Percentiles rank a stretch among this genome's conserved stretches.
These are phyloP conservation scores for Mycena alexandri DNA, from an alignment of 768 basidiomycete genomes.

Conservation along the genomic window DNA sequence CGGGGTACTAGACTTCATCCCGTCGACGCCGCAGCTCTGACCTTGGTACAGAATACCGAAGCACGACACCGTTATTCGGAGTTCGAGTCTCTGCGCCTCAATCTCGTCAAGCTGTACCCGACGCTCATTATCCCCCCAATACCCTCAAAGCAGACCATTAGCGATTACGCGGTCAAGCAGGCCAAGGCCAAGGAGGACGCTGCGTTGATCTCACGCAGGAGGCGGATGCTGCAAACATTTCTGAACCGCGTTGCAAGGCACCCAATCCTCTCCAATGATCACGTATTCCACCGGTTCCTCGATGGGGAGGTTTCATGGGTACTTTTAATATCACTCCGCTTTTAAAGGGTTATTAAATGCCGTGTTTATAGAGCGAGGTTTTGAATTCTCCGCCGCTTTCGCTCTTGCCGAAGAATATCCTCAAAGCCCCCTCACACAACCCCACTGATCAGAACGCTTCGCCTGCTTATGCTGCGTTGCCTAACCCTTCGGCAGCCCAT, in stretches of 20 bases:
- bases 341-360: background rate
- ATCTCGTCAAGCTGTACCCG: conserved; percentile 90
- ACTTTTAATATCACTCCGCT: conserved; percentile 24
- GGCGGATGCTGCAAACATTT: conserved; percentile 96
- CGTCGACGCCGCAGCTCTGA: conserved; percentile 14
- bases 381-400: conserved; percentile 93
- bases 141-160: conserved; percentile 94
- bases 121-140: conserved; percentile 98
- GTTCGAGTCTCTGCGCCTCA: conserved; percentile 92
- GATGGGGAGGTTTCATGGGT: conserved; percentile 98
- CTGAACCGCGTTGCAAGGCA: conserved; percentile 90
- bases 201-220: conserved; percentile 89
- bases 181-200: conserved; percentile 97
- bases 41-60: conserved; percentile 71
- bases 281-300: conserved; percentile 95
- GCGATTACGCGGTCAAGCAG: conserved; percentile 98
- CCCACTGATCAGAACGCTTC: conserved; percentile 85
- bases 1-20: conserved; percentile 67
- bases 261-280: conserved; percentile 95
- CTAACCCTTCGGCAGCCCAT: conserved; percentile 89
- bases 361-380: conserved; percentile 81
- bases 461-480: conserved; percentile 84
- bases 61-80: conserved; percentile 95
- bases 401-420: conserved; percentile 92
- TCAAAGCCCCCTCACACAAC: conserved; percentile 95